Evolutionary conservation across 1,284 basidiomycete species (phyloP).

Genomic region (Pseudozyma hubeiensis): DNA sequence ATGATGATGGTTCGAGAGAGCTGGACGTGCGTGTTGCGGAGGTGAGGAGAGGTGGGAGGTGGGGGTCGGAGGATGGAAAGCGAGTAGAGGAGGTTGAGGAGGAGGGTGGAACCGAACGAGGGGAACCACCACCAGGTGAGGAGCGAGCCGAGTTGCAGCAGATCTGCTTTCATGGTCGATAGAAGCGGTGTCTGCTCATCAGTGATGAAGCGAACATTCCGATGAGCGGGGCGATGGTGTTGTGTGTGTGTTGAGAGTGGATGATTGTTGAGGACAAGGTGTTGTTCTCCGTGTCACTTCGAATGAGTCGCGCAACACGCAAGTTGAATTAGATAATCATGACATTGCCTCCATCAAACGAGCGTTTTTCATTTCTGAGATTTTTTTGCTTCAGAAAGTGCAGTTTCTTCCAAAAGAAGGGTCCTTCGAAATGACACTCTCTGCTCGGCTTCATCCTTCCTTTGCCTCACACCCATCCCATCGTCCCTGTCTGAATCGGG

Average conservation of each 20-base stretch:
- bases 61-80: conserved; percentile 12
- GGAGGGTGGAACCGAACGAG: conserved; percentile 28
- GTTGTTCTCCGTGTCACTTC: not conserved
- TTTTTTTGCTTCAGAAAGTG: not conserved
- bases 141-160: conserved; percentile 29
- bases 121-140: conserved; percentile 49
- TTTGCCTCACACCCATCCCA: not conserved
- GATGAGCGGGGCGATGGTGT: too few species aligned
- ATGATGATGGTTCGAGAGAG: conserved; percentile 73
- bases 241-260: not conserved
- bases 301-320: not conserved
- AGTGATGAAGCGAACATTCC: too few species aligned
- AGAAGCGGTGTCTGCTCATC: not conserved
- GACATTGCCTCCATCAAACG: conserved; percentile 16
- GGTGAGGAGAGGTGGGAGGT: conserved; percentile 1
- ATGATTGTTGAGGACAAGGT: not conserved
- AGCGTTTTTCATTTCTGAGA: not conserved
- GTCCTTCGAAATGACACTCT: conserved; percentile 2
- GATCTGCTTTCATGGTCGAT: conserved; percentile 23
- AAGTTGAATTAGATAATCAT: conserved; percentile 28
- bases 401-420: conserved; percentile 1
- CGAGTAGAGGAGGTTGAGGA: conserved; percentile 34
- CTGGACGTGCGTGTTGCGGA: conserved; percentile 25
- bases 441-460: not conserved
- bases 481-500: not conserved